Evolutionary conservation across 2,329 filamentous ascomycete species (phyloP), one percentile per base, ranked within the genome.

Genomic region (Sarocladium kiliense): DNA sequence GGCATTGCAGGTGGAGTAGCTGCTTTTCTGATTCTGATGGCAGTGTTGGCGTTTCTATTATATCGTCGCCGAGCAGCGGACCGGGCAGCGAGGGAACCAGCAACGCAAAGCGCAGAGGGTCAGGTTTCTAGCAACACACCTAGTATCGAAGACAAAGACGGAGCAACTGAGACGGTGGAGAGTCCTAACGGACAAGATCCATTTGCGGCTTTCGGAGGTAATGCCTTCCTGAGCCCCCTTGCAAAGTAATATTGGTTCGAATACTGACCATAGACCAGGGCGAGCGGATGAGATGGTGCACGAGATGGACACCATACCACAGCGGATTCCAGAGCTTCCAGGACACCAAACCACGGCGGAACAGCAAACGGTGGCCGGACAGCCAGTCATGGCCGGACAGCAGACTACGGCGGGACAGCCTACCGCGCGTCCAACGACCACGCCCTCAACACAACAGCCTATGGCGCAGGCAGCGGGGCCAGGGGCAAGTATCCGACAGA

Each of bases 191-290:
- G 30, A n/a, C 58, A 57, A 42, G 73, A 75, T 53, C 68, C 74
- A 2, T 76, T 77, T 61, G 73, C 71, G 1, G 68, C 72, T 11
- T 77, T 76, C 65, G 73, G 74, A 67, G 75, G 76, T 77, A 62
- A 36, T 53, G 44, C 30, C n/a, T 32, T 32, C 30, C 6, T 12
- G 30, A 7, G 30, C 6, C 6, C 6, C 7, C 30, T 6, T 32
- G 30, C 7, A 7, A 32, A 32, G 7, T 12, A 7, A 12, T 12
- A 32, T 9, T 16, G n/a, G 37, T 7, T 18, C 18, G 6, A 7
- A 19, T 9, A 19, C 37, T 41, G n/a, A 41, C 14, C 37, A n/a
- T n/a, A 7, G 37, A 7, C 7, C 10, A 45, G 44, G 44, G n/a
- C 23, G 44, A 10, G 23, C 26, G 14, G 44, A 49, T 19, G 21